These are phyloP conservation scores for Biancaea sappan DNA, from an alignment of 306 rosid species.

Conservation along the genomic window DNA sequence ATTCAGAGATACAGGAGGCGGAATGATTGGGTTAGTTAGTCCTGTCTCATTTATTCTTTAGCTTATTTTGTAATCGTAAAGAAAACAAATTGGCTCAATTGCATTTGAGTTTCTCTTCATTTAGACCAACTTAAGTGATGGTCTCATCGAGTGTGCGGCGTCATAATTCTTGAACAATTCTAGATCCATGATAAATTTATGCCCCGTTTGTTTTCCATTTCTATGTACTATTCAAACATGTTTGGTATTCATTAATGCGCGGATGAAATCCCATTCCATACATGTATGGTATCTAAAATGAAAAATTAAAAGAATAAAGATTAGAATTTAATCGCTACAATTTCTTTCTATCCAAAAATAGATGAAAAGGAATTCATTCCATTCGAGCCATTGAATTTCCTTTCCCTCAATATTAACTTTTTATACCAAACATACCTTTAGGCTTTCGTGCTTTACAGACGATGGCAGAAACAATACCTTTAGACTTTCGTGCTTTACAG, in stretches of 20 bases:
- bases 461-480: not conserved
- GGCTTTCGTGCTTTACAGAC: slow-evolving; percentile 2
- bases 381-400: too few species aligned
- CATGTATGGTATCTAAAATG: too few species aligned
- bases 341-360: too few species aligned
- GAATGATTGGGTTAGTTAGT: slow-evolving; percentile 78
- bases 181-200: not conserved
- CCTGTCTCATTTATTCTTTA: slow-evolving; percentile 1
- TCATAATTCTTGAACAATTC: not conserved
- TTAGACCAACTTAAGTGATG: not conserved
- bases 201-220: too few species aligned
- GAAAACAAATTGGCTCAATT: not conserved
- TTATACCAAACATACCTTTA: too few species aligned
- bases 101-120: not conserved
- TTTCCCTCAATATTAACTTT: too few species aligned
- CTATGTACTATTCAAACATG: too few species aligned
- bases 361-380: too few species aligned
- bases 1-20: slow-evolving; percentile 58
- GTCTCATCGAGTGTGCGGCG: not conserved
- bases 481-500: not conserved
- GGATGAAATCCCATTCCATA: too few species aligned
- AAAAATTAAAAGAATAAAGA: too few species aligned
- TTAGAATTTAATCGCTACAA: too few species aligned
- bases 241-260: too few species aligned
- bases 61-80: slow-evolving; percentile 8